Evolutionary conservation across 768 basidiomycete species (phyloP).

Genomic region (Lentinula edodes): DNA sequence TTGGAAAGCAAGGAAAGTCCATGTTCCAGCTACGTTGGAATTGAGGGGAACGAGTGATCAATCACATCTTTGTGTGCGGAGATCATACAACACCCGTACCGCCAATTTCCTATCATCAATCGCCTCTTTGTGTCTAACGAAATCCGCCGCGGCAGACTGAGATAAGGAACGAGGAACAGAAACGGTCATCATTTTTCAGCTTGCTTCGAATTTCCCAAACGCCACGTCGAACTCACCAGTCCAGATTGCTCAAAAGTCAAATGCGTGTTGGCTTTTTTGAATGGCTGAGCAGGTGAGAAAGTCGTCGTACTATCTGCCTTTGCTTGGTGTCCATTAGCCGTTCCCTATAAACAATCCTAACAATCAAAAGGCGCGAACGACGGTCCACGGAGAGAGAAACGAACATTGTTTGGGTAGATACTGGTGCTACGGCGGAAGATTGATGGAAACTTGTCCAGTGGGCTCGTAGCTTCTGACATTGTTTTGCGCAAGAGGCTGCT

Average conservation of each 20-base stretch:
- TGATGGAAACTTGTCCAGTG: conserved; percentile 14
- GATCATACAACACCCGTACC: conserved; percentile 36
- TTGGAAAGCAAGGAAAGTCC: conserved; percentile 57
- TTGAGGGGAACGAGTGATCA: neutral
- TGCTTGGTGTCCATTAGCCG: conserved; percentile 8
- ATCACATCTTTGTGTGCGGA: neutral
- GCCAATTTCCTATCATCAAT: conserved; percentile 77
- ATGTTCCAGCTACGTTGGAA: conserved; percentile 56
- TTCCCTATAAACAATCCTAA: conserved; percentile 2
- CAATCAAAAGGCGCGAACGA: neutral
- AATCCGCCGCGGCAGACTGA: conserved; percentile 59
- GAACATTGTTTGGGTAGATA: conserved; percentile 3
- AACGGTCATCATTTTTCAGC: neutral
- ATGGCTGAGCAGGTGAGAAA: conserved; percentile 18
- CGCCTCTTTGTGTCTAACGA: conserved; percentile 49
- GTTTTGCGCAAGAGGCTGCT: neutral
- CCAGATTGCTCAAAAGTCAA: conserved; percentile 31
- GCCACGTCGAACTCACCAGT: conserved; percentile 28
- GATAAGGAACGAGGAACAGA: neutral
- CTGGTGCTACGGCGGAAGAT: conserved; percentile 15
- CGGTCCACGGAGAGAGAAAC: neutral
- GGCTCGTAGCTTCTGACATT: neutral
- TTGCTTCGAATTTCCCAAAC: neutral
- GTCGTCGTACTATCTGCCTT: neutral
- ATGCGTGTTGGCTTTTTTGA: conserved; percentile 34